These are phyloP conservation scores for Xylaria telfairii DNA, from an alignment of 495 filamentous ascomycete genomes.

Conservation along the genomic window DNA sequence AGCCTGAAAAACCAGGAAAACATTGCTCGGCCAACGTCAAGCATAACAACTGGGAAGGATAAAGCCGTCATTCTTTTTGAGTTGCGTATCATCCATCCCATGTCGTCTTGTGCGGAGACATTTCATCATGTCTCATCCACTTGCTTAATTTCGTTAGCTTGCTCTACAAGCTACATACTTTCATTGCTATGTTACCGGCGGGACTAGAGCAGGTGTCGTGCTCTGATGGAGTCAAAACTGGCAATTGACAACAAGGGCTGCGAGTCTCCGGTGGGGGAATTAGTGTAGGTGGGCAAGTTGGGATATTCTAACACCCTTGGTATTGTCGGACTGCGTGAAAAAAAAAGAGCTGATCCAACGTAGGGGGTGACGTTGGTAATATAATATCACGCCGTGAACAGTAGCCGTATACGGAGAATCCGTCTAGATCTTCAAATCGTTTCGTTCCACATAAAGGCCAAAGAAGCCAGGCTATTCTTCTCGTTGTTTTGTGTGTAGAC, in stretches of 20 bases:
- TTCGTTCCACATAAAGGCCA: not conserved
- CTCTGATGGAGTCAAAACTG: not conserved
- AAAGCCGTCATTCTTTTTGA: conserved; percentile 11
- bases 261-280: not conserved
- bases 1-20: conserved; percentile 13
- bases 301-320: not conserved
- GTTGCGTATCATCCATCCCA: conserved; percentile 12
- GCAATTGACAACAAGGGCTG: not conserved
- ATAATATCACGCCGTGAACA: not conserved
- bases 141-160: conserved; percentile 4
- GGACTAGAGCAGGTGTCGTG: not conserved
- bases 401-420: not conserved
- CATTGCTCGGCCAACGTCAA: conserved; percentile 8
- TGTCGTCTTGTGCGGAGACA: conserved; percentile 13
- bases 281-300: not conserved
- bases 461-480: not conserved
- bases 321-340: not conserved
- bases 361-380: not conserved
- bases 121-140: conserved; percentile 2
- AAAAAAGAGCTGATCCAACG: not conserved
- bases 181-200: not conserved
- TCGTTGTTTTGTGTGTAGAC: not conserved
- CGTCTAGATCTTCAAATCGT: not conserved
- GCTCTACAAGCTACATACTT: conserved; percentile 14
- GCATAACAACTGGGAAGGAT: not conserved